These are phyloP conservation scores for Sarocladiaceae sp. DNA, from an alignment of 2,329 filamentous ascomycete species.

Conservation along the genomic window DNA sequence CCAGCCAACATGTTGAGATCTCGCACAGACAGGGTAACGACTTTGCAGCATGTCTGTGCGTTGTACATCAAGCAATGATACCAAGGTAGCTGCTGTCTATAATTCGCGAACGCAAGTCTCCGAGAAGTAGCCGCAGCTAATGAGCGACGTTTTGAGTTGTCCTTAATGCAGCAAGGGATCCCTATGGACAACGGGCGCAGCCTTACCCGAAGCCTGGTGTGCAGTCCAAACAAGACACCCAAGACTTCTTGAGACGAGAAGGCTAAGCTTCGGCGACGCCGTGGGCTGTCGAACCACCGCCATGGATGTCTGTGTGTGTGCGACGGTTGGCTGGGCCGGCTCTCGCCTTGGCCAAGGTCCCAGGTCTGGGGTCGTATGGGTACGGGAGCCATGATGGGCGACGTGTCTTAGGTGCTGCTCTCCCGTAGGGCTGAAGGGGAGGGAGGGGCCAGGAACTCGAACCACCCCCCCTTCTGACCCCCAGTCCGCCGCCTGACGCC, in stretches of 20 bases:
- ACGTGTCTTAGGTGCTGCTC: not conserved
- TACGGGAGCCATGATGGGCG: not conserved
- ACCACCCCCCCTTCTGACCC: not conserved
- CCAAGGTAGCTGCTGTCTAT: no score
- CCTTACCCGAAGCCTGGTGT: no score
- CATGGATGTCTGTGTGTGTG: constrained; percentile 6
- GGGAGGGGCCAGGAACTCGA: constrained; percentile 5
- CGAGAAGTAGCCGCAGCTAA: no score
- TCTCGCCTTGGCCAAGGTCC: constrained; percentile 1
- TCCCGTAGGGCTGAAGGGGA: constrained; percentile 7
- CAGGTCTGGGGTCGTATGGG: not conserved
- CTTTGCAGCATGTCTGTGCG: no score
- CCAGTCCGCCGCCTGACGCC: not conserved
- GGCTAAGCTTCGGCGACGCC: constrained; percentile 7
- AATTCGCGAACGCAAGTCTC: no score
- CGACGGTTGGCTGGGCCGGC: not conserved
- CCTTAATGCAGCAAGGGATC: no score
- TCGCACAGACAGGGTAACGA: no score
- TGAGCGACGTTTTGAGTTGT: no score
- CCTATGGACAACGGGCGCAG: no score
- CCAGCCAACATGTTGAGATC: no score
- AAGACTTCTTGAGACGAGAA: not conserved
- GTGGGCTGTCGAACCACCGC: not conserved
- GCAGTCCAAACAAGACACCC: not conserved
- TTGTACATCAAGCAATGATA: no score